Base-by-base conservation (phyloP, 768 basidiomycete species). In the Rhodotorula babjevae region DNA sequence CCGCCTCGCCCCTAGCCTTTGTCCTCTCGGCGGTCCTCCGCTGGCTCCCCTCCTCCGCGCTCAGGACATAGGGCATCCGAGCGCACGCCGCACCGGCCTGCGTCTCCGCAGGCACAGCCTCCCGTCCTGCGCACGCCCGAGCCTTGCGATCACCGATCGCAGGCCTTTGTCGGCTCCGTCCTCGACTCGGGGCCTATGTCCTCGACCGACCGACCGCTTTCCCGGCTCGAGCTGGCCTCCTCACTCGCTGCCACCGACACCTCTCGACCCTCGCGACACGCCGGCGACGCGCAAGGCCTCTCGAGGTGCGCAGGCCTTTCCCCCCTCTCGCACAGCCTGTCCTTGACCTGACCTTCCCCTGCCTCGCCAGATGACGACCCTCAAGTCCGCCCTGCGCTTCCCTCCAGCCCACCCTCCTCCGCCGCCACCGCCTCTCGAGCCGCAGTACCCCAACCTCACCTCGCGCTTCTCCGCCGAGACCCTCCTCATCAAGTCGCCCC, bases 401-500 rank as follows among this genome's bases (percentile, higher is more conserved):
- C 65, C 71, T 21, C 52, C 27, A 19, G 42, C 42, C n/a, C 47
- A 58, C 46, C 25, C 47, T 36, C 67, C 55, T 15, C 67, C 72
- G 2, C 56, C 56, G 18, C 55, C 63, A 7, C 55, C 60, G 5
- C 60, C 64, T 10, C 31, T 56, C 9, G 18, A 44, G 14, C 40
- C 49, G 11, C 33, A 69, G 21, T 50, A 50, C 33, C 50, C 27
- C 14, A 21, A 18, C 31, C 53, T 68, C 11, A 52, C n/a, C 12
- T 72, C 71, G 19, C 71, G 71, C 58, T 72, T 72, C 63, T 72
- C 71, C 16, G 67, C 71, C 63, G 71, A 72, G 6, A 72, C 71
- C 14, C 71, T 72, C 59, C 46, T 61, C 42, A 60, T 61, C 52
- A 63, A 57, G 29, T 59, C 67, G 11, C 67, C 71, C 2, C 50